These are phyloP conservation scores for Pulveroboletus sp. DNA, from an alignment of 1,284 basidiomycete species.

Conservation along the genomic window DNA sequence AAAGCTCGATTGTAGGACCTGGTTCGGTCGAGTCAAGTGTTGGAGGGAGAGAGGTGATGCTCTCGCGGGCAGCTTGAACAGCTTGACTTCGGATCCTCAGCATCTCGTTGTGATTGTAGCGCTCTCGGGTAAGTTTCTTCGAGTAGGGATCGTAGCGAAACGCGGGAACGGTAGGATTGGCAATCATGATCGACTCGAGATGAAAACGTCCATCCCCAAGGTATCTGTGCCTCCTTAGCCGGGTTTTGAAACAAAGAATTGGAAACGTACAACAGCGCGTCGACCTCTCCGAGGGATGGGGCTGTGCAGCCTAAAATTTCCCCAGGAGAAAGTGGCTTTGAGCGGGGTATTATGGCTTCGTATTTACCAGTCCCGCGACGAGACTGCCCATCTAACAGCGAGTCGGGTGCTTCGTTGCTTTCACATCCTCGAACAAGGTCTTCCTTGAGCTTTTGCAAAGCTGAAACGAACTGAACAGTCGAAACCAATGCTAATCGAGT, in stretches of 20 bases:
- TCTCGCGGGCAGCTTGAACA: slow-evolving; percentile 68
- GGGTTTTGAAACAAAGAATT: not conserved
- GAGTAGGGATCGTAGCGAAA: slow-evolving; percentile 99
- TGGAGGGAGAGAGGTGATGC: slow-evolving; percentile 41
- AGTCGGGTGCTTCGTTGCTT: not conserved
- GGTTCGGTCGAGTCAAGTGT: slow-evolving; percentile 2
- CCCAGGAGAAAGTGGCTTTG: slow-evolving; percentile 92
- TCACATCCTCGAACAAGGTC: slow-evolving; percentile 51
- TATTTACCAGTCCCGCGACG: slow-evolving; percentile 63
- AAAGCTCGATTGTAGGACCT: not conserved
- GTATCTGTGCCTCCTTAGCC: slow-evolving; percentile 58
- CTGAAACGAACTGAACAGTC: slow-evolving; percentile 93
- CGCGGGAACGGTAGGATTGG: slow-evolving; percentile 92
- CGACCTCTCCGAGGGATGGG: slow-evolving; percentile 74
- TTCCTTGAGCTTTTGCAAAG: slow-evolving; percentile 82
- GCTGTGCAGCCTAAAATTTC: slow-evolving; percentile 98
- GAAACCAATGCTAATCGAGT: slow-evolving; percentile 88
- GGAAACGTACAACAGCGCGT: slow-evolving; percentile 76
- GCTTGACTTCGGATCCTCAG: slow-evolving; percentile 71
- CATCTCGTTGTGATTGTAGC: slow-evolving; percentile 93
- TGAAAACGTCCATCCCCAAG: slow-evolving; percentile 98
- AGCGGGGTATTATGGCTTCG: slow-evolving; percentile 80
- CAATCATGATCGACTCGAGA: slow-evolving; percentile 98
- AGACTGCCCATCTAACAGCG: slow-evolving; percentile 14
- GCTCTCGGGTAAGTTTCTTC: slow-evolving; percentile 92